Conservation (phyloP, 306 rosid species). For the Pterocarpus macrocarpus region DNA sequence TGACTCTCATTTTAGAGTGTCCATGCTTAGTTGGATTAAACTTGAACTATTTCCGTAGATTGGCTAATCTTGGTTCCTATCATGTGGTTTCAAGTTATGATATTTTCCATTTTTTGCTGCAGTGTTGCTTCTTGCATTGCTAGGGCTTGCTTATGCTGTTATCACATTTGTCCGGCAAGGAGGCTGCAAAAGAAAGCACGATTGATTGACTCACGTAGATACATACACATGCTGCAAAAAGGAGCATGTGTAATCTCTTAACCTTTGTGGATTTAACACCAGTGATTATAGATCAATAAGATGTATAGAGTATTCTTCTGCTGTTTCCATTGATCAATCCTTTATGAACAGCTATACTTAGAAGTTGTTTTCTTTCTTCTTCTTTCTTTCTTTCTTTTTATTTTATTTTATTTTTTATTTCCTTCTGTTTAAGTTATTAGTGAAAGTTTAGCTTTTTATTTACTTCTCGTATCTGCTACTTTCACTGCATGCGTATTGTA, state of each 20-base stretch:
- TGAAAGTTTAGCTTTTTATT: neutral
- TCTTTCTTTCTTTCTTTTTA: too few relatives aligned
- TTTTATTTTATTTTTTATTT: neutral
- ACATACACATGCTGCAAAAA: conserved; percentile 31
- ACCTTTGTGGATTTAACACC: conserved; percentile 38
- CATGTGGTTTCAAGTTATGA: conserved; percentile 5
- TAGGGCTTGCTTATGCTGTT: conserved; percentile 35
- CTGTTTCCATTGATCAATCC: conserved; percentile 39
- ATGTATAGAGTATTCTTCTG: conserved; percentile 42
- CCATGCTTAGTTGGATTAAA: conserved; percentile 10
- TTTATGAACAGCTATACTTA: conserved; percentile 8
- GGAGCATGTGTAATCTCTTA: conserved; percentile 42
- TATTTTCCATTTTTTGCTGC: conserved; percentile 33
- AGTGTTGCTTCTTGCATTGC: conserved; percentile 48
- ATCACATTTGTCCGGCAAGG: conserved; percentile 25
- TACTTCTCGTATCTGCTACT: neutral
- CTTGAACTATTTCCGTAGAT: conserved; percentile 2
- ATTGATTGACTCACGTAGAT: conserved; percentile 38
- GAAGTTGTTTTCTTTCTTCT: neutral
- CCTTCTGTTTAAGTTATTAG: neutral
- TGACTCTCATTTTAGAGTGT: conserved; percentile 9
- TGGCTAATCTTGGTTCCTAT: conserved; percentile 2
- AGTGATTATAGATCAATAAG: conserved; percentile 39
- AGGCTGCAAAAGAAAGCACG: conserved; percentile 53
- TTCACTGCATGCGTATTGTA: neutral